Conservation (phyloP, 225 moss, liverwort and hornwort genomes). For the Ulota crispa region DNA sequence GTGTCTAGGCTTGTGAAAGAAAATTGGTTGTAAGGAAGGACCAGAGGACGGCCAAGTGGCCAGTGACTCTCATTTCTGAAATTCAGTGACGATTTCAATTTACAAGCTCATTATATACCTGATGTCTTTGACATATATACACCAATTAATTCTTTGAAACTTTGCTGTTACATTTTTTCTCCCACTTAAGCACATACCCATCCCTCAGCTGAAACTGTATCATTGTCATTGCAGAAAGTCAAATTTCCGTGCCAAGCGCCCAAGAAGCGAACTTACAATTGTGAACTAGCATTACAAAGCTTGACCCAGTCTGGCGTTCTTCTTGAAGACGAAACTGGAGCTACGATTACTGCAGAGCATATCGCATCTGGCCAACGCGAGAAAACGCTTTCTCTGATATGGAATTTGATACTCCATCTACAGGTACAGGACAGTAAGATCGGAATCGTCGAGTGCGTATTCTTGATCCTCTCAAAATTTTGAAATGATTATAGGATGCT, state of each 20-base stretch:
- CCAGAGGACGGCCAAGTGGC: background rate
- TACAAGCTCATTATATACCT: background rate
- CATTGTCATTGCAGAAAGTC: constrained; percentile 42
- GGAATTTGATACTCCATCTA: constrained; percentile 75
- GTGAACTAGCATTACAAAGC: constrained; percentile 63
- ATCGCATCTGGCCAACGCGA: constrained; percentile 69
- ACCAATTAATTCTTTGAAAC: background rate
- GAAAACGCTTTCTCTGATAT: constrained; percentile 66
- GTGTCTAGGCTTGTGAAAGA: background rate
- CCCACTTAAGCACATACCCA: background rate
- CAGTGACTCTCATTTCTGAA: background rate
- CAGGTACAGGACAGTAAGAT: constrained; percentile 45
- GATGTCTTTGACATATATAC: background rate
- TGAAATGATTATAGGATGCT: background rate
- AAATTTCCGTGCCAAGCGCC: constrained; percentile 64
- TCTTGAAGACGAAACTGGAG: constrained; percentile 69
- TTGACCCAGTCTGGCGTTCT: constrained; percentile 70
- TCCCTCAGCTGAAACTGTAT: constrained; percentile 15
- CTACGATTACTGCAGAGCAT: constrained; percentile 61
- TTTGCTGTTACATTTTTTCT: background rate
- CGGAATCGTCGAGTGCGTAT: background rate
- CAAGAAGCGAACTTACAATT: constrained; percentile 65
- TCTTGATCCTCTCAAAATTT: background rate
- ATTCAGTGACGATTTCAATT: no score
- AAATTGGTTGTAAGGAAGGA: background rate